These are phyloP conservation scores for Coemansia pectinata DNA, from an alignment of 192 early-diverging fungal species.

Conservation along the genomic window DNA sequence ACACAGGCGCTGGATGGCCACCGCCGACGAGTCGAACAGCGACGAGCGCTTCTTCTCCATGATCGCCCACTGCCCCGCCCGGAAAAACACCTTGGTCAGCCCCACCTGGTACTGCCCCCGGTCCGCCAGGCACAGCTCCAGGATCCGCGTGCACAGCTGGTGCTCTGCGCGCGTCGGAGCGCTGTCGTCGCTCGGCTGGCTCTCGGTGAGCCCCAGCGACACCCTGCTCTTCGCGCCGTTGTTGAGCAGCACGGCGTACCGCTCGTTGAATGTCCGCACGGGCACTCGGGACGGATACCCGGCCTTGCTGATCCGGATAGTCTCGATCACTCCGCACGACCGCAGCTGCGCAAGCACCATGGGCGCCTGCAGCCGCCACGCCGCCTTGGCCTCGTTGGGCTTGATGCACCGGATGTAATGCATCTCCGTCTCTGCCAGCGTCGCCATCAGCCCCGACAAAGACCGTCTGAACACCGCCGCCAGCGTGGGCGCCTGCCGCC, in stretches of 20 bases:
- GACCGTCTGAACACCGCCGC: constrained; percentile 61
- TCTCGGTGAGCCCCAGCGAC: not conserved
- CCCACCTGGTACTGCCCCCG: constrained; percentile 93
- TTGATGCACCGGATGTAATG: constrained; percentile 99
- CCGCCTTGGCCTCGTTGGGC: constrained; percentile 90
- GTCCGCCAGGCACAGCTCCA: constrained; percentile 62
- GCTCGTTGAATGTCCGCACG: constrained; percentile 90
- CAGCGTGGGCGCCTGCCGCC: constrained; percentile 50
- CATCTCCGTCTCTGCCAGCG: constrained; percentile 86
- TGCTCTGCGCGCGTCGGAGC: constrained; percentile 60
- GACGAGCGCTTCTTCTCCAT: constrained; percentile 88
- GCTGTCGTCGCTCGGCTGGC: not conserved
- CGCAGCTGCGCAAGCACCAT: constrained; percentile 94
- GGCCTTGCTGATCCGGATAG: constrained; percentile 96
- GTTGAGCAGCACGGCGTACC: constrained; percentile 51
- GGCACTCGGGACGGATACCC: constrained; percentile 92
- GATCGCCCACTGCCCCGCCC: constrained; percentile 74
- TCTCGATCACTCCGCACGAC: constrained; percentile 98
- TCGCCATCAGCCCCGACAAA: constrained; percentile 90
- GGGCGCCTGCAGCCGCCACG: constrained; percentile 89
- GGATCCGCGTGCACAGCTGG: constrained; percentile 62
- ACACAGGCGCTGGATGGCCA: constrained; percentile 75
- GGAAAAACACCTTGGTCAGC: constrained; percentile 96
- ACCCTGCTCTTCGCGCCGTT: not conserved
- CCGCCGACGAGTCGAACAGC: constrained; percentile 72